Conservation (phyloP, 139 green algal species). For the Micromonas pusilla region DNA sequence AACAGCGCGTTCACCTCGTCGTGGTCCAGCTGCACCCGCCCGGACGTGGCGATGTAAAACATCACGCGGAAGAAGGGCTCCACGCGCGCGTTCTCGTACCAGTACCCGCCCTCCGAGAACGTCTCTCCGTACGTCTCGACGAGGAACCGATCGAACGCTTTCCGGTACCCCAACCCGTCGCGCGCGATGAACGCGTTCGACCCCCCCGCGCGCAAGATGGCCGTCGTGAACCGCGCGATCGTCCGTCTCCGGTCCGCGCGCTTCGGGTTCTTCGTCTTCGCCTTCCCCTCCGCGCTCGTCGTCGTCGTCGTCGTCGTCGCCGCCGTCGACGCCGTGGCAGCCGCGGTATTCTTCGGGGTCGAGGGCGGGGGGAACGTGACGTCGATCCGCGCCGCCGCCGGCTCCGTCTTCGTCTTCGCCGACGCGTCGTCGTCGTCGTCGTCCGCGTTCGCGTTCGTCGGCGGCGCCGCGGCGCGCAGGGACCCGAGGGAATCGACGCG, state of each 20-base stretch:
- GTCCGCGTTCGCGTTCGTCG: no score
- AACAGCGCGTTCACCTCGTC: constrained; percentile 10
- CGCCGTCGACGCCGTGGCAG: no score
- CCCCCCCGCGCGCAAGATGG: constrained; percentile 5
- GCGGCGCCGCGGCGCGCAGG: no score
- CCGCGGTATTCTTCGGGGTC: no score
- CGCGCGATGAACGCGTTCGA: not conserved
- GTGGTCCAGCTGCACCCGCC: not conserved
- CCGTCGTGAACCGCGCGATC: constrained; percentile 21
- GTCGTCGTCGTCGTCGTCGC: not conserved
- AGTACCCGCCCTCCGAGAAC: constrained; percentile 11
- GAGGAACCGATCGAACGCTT: constrained; percentile 19
- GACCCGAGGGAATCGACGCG: no score
- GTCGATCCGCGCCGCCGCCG: no score
- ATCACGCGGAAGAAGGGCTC: constrained; percentile 17
- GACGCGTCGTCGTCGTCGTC: no score
- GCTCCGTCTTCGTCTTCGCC: no score
- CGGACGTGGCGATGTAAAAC: constrained; percentile 1
- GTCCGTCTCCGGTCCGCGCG: constrained; percentile 5
- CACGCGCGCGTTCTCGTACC: constrained; percentile 16
- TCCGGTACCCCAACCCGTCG: constrained; percentile 18
- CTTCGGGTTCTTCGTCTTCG: constrained; percentile 2
- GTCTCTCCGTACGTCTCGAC: constrained; percentile 22
- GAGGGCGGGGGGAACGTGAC: no score
- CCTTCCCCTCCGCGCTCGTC: not conserved